Conservation (phyloP, 2,329 filamentous ascomycete species). For the Fusarium pseudocircinatum region DNA sequence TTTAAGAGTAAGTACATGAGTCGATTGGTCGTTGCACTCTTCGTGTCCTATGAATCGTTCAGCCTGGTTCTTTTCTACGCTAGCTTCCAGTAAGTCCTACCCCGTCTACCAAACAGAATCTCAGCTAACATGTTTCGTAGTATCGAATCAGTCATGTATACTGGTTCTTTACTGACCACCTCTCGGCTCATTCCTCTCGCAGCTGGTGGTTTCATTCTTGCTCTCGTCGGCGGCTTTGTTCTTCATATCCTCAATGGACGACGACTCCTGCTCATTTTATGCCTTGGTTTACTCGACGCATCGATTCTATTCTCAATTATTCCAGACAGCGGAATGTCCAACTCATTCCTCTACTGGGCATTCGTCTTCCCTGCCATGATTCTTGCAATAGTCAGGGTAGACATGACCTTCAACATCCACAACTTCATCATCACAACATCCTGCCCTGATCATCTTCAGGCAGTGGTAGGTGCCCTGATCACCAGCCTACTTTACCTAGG, state of each 20-base stretch:
- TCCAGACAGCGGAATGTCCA: slow-evolving; percentile 57
- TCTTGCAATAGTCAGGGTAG: slow-evolving; percentile 75
- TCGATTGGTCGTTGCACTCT: slow-evolving; percentile 66
- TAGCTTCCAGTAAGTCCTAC: slow-evolving; percentile 66
- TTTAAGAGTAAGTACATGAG: slow-evolving; percentile 77
- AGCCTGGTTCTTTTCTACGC: slow-evolving; percentile 76
- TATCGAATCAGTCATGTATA: slow-evolving; percentile 68
- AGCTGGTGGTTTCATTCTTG: slow-evolving; percentile 73
- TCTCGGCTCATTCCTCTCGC: slow-evolving; percentile 76
- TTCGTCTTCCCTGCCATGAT: slow-evolving; percentile 78
- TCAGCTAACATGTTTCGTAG: slow-evolving; percentile 45
- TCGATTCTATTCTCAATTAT: slow-evolving; percentile 72
- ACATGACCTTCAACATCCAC: slow-evolving; percentile 78
- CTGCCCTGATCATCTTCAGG: slow-evolving; percentile 73
- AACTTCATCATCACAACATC: slow-evolving; percentile 82
- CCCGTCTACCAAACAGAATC: fast-evolving
- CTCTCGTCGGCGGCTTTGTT: slow-evolving; percentile 70
- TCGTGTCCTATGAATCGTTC: slow-evolving; percentile 74
- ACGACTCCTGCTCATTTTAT: slow-evolving; percentile 69
- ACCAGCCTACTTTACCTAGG: slow-evolving; percentile 73
- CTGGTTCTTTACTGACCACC: slow-evolving; percentile 69
- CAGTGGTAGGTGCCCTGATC: slow-evolving; percentile 72
- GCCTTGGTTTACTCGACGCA: slow-evolving; percentile 65
- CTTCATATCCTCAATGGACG: slow-evolving; percentile 73
- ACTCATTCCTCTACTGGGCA: slow-evolving; percentile 68